Evolutionary conservation across 2,329 filamentous ascomycete species (phyloP), one percentile per base, ranked within the genome.

Genomic region (Tolypocladium album): DNA sequence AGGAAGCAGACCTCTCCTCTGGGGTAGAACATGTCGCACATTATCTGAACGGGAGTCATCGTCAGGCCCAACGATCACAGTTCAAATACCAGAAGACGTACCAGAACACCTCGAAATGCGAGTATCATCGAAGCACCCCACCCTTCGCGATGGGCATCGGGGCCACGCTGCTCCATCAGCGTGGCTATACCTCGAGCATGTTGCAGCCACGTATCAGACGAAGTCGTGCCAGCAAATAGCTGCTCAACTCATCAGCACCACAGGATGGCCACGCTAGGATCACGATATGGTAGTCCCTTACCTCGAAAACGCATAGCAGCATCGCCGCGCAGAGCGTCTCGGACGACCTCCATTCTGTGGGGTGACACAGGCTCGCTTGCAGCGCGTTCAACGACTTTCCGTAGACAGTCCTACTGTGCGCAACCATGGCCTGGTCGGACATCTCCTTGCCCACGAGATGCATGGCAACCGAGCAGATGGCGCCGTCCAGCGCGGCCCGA

Each of bases 241-340:
- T 76, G 47, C 38, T 7, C n/a, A 55, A 39, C 42, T 11, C 12
- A 63, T 66, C 55, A 67, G 64, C 57, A 58, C 2, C 12, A 55
- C 2, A 3, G 12, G 20, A 2, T 34, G 11, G 11, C 20, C 7
- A 22, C 20, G 6, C 20, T 20, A 50, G 4, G 13, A 38, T n/a
- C 34, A 12, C 20, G 13, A 15, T 20, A 15, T 3, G 11, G 1
- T 4, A 4, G 31, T 4, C 6, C 31, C 50, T 22, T 38, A 76
- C 72, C 70, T 76, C 75, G 40, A 71, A 76, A 20, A 75, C 65
- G 58, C 74, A 74, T 47, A 77, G 64, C 45, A 78, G 63, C 64
- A 77, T 75, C 53, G 74, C 70, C 2, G 78, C 67, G 58, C 73
- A 76, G 34, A 76, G 64, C n/a, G 75, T 78, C 65, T 77, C 75